These are phyloP conservation scores for Globisporangium okanoganense DNA, from an alignment of 352 stramenopile genomes.

Conservation along the genomic window DNA sequence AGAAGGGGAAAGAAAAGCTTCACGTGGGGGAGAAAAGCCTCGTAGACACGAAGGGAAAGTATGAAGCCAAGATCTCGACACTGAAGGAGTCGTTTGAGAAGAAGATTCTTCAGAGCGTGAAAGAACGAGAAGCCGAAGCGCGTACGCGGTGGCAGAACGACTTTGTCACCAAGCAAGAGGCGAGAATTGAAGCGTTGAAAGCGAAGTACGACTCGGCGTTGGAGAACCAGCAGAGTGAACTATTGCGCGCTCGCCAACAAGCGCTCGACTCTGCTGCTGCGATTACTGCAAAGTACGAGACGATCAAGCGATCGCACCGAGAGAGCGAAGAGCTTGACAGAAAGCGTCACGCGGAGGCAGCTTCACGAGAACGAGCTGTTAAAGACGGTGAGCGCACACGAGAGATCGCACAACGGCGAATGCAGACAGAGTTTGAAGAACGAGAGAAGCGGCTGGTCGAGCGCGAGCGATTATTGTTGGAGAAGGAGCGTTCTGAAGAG, in stretches of 20 bases:
- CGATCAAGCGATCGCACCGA: constrained; percentile 21
- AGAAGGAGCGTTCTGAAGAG: constrained; percentile 42
- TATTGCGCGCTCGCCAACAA: constrained; percentile 44
- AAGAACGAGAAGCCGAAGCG: constrained; percentile 58
- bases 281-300: constrained; percentile 50
- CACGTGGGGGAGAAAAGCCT: constrained; percentile 23
- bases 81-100: constrained; percentile 46
- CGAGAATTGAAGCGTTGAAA: constrained; percentile 59
- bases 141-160: constrained; percentile 67
- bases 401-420: constrained; percentile 30
- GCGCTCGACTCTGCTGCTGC: constrained; percentile 42
- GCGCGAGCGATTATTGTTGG: constrained; percentile 36
- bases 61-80: constrained; percentile 44
- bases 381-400: constrained; percentile 37
- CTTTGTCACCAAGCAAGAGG: constrained; percentile 66
- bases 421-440: constrained; percentile 50
- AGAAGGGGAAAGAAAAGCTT: constrained; percentile 50
- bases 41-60: constrained; percentile 32
- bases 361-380: constrained; percentile 28
- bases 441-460: constrained; percentile 47
- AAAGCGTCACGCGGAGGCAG: constrained; percentile 23
- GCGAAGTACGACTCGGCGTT: constrained; percentile 65
- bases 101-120: constrained; percentile 42
- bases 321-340: constrained; percentile 39
- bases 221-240: constrained; percentile 50